Conservation (phyloP, 768 basidiomycete genomes). For the Russula griseocarnosa region DNA sequence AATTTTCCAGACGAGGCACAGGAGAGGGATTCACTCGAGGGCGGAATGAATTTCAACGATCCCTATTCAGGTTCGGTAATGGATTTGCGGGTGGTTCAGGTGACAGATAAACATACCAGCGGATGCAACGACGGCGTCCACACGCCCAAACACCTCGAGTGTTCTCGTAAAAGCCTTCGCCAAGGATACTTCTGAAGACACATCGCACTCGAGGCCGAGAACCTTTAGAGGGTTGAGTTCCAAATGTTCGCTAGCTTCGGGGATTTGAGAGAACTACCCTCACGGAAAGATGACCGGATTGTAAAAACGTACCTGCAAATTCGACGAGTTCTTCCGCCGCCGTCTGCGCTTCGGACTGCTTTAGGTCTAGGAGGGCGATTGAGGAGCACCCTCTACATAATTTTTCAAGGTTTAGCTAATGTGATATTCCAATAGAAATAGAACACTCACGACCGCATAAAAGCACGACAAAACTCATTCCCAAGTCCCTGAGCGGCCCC, state of each 20-base stretch:
- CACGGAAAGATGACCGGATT: slow-evolving; percentile 27
- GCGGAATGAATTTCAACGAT: slow-evolving; percentile 88
- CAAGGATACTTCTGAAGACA: slow-evolving; percentile 76
- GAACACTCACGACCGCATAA: slow-evolving; percentile 69
- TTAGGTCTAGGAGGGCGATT: slow-evolving; percentile 79
- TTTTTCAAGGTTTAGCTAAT: not conserved
- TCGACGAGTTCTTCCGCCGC: slow-evolving; percentile 67
- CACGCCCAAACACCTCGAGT: slow-evolving; percentile 58
- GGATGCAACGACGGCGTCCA: slow-evolving; percentile 84
- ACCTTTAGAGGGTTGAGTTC: slow-evolving; percentile 56
- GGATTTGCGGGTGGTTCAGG: not conserved
- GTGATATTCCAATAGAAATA: slow-evolving; percentile 6
- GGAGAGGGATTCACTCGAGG: slow-evolving; percentile 54
- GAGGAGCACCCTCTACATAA: slow-evolving; percentile 68
- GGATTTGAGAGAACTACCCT: slow-evolving; percentile 33
- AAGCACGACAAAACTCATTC: slow-evolving; percentile 85
- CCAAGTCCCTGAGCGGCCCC: slow-evolving; percentile 92
- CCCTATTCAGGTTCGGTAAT: slow-evolving; percentile 40
- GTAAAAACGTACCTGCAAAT: slow-evolving; percentile 45
- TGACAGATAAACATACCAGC: slow-evolving; percentile 55
- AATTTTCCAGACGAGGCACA: not conserved
- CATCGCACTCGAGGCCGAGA: slow-evolving; percentile 81
- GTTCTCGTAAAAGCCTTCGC: slow-evolving; percentile 65
- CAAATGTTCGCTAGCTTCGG: slow-evolving; percentile 52
- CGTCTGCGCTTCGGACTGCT: slow-evolving; percentile 56